phyloP scores from a whole-genome alignment of 164 flowering plant species.

The Kingdonia uniflora region DNA sequence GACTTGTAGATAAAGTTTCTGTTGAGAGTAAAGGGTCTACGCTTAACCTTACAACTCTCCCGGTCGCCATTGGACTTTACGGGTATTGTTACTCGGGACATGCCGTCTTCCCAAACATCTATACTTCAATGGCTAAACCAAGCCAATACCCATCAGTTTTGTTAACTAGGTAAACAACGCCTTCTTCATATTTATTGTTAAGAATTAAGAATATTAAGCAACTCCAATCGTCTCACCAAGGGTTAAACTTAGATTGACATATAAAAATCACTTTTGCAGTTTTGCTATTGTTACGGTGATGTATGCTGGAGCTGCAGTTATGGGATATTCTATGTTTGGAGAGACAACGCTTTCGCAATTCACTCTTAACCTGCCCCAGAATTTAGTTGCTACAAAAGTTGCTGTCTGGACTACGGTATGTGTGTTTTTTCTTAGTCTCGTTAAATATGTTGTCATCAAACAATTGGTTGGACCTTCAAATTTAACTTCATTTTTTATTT shows the following conservation, averaged over 20 bases:
- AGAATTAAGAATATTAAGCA: too few species aligned
- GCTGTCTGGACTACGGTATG: constrained; percentile 99
- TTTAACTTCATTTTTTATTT: constrained; percentile 5
- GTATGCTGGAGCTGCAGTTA: constrained; percentile 77
- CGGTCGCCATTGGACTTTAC: constrained; percentile 92
- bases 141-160: constrained; percentile 66
- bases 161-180: constrained; percentile 50
- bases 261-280: constrained; percentile 27
- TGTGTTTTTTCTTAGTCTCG: too few species aligned
- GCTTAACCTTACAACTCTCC: constrained; percentile 61
- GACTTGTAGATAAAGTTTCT: constrained; percentile 68
- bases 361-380: constrained; percentile 86
- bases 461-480: too few species aligned
- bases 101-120: constrained; percentile 97
- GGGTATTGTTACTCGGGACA: constrained; percentile 97
- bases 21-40: constrained; percentile 41
- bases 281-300: constrained; percentile 56
- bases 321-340: constrained; percentile 91
- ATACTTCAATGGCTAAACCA: constrained; percentile 81
- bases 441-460: too few species aligned
- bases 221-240: not conserved
- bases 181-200: too few species aligned
- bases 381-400: constrained; percentile 75
- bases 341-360: constrained; percentile 70
- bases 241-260: constrained; percentile 2